Conservation (phyloP, 2,329 filamentous ascomycete genomes). For the Teratosphaeria epicoccoides region DNA sequence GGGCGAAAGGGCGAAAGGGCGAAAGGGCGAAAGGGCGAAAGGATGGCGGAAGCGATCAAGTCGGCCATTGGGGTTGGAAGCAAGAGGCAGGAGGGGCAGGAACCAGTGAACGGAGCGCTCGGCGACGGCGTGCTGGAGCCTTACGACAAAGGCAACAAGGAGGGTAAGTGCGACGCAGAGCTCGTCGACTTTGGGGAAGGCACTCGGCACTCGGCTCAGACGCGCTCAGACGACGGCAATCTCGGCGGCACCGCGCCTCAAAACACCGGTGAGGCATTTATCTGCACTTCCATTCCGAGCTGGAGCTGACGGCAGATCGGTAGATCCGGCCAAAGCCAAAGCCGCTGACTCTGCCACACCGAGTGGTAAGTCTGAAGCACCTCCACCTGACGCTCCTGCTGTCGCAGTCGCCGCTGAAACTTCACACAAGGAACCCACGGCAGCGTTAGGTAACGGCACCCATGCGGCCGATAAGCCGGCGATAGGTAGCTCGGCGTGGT, state of each 20-base stretch:
- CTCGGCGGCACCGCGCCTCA: constrained; percentile 12
- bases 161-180: constrained; percentile 34
- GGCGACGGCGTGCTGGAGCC: constrained; percentile 63
- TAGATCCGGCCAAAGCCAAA: constrained; percentile 3
- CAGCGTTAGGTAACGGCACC: background rate
- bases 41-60: constrained; percentile 7
- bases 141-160: constrained; percentile 68
- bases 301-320: constrained; percentile 1
- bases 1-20: too few relatives aligned
- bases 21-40: too few relatives aligned
- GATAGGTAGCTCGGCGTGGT: constrained; percentile 14
- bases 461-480: constrained; percentile 3
- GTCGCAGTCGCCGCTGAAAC: constrained; percentile 2
- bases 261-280: constrained; percentile 7
- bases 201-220: background rate
- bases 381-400: background rate
- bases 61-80: constrained; percentile 7
- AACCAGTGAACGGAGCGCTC: constrained; percentile 61
- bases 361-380: constrained; percentile 9
- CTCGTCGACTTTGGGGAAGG: too few relatives aligned
- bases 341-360: constrained; percentile 3
- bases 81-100: constrained; percentile 31
- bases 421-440: constrained; percentile 2
- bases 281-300: background rate
- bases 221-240: constrained; percentile 4